Percentiles rank a stretch among this genome's conserved stretches.
phyloP scores from a whole-genome alignment of 2,329 filamentous ascomycete species.

The Lomentospora prolificans region DNA sequence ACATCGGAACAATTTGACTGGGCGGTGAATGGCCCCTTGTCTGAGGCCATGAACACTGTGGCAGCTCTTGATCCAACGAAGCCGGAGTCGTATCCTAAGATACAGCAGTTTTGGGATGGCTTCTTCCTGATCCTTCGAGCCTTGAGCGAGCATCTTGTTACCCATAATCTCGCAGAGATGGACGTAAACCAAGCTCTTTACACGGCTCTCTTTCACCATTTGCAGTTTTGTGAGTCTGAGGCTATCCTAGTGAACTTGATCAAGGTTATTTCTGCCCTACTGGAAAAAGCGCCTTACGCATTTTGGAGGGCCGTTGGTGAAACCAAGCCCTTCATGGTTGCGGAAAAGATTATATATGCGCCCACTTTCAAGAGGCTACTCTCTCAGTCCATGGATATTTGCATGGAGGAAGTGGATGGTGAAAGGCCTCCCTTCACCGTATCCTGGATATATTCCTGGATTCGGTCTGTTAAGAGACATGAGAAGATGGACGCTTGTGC shows the following conservation, averaged over 20 bases:
- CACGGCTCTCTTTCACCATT: slow-evolving; percentile 47
- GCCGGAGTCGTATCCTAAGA: slow-evolving; percentile 26
- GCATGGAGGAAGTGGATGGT: slow-evolving; percentile 8
- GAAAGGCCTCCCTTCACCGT: slow-evolving; percentile 47
- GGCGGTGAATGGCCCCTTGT: slow-evolving; percentile 67
- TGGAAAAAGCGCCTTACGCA: slow-evolving; percentile 65
- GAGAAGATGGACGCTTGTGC: slow-evolving; percentile 74
- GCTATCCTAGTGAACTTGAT: slow-evolving; percentile 59
- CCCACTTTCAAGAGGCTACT: slow-evolving; percentile 55
- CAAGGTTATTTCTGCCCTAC: slow-evolving; percentile 57
- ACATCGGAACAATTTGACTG: slow-evolving; percentile 73
- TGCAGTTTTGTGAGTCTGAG: slow-evolving; percentile 37
- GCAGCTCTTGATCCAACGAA: slow-evolving; percentile 33
- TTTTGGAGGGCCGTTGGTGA: slow-evolving; percentile 86
- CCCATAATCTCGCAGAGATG: slow-evolving; percentile 67
- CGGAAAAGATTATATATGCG: slow-evolving; percentile 75
- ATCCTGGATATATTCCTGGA: slow-evolving; percentile 69
- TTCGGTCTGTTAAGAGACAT: slow-evolving; percentile 64
- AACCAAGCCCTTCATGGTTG: slow-evolving; percentile 67
- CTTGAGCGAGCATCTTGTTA: slow-evolving; percentile 64
- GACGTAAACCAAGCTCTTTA: slow-evolving; percentile 68
- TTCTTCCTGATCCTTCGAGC: slow-evolving; percentile 64
- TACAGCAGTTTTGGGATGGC: slow-evolving; percentile 72
- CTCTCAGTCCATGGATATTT: slow-evolving; percentile 42
- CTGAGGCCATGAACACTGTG: slow-evolving; percentile 54